These are phyloP conservation scores for Tephrocybe sp. DNA, from an alignment of 768 basidiomycete species.

Conservation along the genomic window DNA sequence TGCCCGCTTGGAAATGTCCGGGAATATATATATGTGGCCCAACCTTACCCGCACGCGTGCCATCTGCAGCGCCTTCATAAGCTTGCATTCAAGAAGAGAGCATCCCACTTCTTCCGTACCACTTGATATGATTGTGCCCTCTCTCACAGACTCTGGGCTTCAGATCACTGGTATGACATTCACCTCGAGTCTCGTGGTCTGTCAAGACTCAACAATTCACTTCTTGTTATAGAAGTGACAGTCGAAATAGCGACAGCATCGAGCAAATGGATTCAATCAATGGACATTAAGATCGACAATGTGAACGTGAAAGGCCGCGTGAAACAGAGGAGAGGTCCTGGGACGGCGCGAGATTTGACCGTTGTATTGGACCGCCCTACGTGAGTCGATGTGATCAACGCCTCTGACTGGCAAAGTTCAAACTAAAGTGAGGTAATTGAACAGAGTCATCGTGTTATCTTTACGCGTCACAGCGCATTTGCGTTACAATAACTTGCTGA, in stretches of 20 bases:
- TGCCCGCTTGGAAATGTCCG: no score
- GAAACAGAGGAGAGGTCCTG: not conserved
- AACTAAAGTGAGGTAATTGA: no score
- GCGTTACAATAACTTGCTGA: slow-evolving; percentile 2
- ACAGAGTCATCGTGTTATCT: not conserved
- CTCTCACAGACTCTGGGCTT: not conserved
- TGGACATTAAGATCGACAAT: slow-evolving; percentile 9
- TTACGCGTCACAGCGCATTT: slow-evolving; percentile 6
- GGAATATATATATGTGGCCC: not conserved
- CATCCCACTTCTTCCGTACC: not conserved
- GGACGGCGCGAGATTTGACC: not conserved
- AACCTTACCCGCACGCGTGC: slow-evolving; percentile 5
- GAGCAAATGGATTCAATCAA: slow-evolving; percentile 11
- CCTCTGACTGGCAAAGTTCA: no score
- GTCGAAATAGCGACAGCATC: slow-evolving; percentile 2
- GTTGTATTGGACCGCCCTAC: slow-evolving; percentile 3
- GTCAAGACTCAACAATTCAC: not conserved
- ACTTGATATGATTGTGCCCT: not conserved
- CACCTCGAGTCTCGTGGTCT: not conserved
- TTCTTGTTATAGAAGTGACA: slow-evolving; percentile 2
- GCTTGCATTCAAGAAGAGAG: not conserved
- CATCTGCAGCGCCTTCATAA: not conserved
- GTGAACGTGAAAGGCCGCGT: slow-evolving; percentile 3
- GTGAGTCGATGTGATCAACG: slow-evolving; percentile 6
- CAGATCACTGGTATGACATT: not conserved